These are phyloP conservation scores for Aquilaria agallochum DNA, from an alignment of 441 rosid species.

Conservation along the genomic window DNA sequence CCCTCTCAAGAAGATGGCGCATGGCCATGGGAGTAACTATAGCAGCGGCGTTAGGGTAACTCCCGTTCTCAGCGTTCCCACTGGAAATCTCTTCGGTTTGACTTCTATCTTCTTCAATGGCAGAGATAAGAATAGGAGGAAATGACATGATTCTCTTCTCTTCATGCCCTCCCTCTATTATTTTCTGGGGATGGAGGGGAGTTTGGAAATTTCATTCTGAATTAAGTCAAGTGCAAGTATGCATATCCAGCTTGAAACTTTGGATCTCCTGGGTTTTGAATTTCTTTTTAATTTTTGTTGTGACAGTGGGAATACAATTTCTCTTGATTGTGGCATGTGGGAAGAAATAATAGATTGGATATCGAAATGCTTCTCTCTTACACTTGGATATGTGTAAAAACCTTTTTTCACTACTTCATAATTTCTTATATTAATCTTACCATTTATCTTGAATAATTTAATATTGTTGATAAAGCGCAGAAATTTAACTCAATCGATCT, in stretches of 20 bases:
- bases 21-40: constrained; percentile 4
- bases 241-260: not conserved
- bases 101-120: constrained; percentile 64
- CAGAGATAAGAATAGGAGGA: constrained; percentile 67
- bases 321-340: not conserved
- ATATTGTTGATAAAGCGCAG: no score
- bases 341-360: not conserved
- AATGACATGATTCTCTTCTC: constrained; percentile 4
- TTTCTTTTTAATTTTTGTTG: not conserved
- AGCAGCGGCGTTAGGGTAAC: constrained; percentile 49
- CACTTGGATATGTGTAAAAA: no score
- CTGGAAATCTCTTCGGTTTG: constrained; percentile 73
- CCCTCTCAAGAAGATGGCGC: constrained; percentile 44
- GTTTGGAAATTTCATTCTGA: no score
- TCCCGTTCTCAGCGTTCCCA: constrained; percentile 70
- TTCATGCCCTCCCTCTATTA: not conserved
- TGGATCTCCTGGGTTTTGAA: no score
- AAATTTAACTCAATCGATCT: no score
- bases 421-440: no score
- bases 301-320: not conserved
- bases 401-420: no score
- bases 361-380: not conserved
- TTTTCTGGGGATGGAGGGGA: no score
- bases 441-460: no score
- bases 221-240: no score